Evolutionary conservation across 345 rosid genomes (phyloP).

Genomic region (Brassica nigra): DNA sequence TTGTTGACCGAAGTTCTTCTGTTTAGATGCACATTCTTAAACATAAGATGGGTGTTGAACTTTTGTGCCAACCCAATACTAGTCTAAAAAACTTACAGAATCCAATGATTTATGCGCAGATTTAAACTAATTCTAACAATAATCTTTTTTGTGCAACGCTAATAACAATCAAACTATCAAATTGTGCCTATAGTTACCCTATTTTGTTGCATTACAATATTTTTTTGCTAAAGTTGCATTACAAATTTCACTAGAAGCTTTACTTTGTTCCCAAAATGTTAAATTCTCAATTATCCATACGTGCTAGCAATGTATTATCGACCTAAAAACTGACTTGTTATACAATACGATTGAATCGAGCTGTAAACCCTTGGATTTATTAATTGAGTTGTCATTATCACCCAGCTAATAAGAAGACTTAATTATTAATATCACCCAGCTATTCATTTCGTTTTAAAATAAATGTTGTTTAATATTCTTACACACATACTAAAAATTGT

Average conservation of each 20-base stretch:
- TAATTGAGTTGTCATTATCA: not conserved
- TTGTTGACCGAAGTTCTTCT: not conserved
- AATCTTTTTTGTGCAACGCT: too few species aligned
- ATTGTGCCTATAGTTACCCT: not conserved
- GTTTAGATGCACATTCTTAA: too few species aligned
- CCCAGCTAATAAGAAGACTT: not conserved
- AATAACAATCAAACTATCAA: not conserved
- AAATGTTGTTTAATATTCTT: too few species aligned
- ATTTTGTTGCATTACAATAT: not conserved
- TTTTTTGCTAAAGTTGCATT: not conserved
- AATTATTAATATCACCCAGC: not conserved
- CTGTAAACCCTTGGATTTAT: not conserved
- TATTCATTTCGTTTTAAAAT: too few species aligned
- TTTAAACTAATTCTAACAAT: not conserved
- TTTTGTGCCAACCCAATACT: not conserved
- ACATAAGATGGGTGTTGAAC: not conserved
- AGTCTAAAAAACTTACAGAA: not conserved
- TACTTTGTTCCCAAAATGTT: not conserved
- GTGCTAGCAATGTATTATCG: not conserved
- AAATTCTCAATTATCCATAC: not conserved
- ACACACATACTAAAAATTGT: too few species aligned
- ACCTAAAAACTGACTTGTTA: not conserved
- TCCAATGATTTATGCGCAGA: not conserved
- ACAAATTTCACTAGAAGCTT: not conserved
- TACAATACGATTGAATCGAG: not conserved